These are phyloP conservation scores for Dissophora globulifera DNA, from an alignment of 192 early-diverging fungal species.

Conservation along the genomic window DNA sequence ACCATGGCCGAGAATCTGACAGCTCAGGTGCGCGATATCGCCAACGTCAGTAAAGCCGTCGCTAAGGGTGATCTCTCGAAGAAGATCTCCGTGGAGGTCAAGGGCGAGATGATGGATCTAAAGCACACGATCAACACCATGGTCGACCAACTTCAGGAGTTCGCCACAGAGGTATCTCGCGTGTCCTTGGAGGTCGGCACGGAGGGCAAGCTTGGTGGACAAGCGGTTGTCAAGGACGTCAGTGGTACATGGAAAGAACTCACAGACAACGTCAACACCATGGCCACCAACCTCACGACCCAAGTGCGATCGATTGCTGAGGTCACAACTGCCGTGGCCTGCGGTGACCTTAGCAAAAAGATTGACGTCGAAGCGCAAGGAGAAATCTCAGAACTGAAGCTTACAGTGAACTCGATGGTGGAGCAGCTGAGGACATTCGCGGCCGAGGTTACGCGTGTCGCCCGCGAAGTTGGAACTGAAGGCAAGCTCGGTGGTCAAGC, in stretches of 20 bases:
- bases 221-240: conserved; percentile 58
- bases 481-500: conserved; percentile 52
- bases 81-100: conserved; percentile 63
- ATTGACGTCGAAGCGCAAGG: conserved; percentile 23
- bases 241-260: conserved; percentile 73
- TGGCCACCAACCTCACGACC: conserved; percentile 15
- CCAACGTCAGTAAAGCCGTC: conserved; percentile 64
- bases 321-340: conserved; percentile 22
- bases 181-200: conserved; percentile 19
- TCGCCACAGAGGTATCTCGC: conserved; percentile 26
- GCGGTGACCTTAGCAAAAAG: conserved; percentile 21
- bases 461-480: conserved; percentile 69
- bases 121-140: conserved; percentile 77
- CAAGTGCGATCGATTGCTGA: conserved; percentile 26
- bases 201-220: conserved; percentile 21
- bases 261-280: conserved; percentile 63
- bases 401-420: conserved; percentile 22
- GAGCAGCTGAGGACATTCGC: conserved; percentile 22
- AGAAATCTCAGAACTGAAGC: conserved; percentile 22
- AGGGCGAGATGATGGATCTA: conserved; percentile 73
- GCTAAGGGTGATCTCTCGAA: conserved; percentile 64
- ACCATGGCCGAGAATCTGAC: conserved; percentile 65
- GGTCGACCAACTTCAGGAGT: conserved; percentile 60
- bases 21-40: conserved; percentile 70
- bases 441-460: conserved; percentile 72